phyloP scores from a whole-genome alignment of 2,329 filamentous ascomycete species.

The Fusarium fujikuroi region DNA sequence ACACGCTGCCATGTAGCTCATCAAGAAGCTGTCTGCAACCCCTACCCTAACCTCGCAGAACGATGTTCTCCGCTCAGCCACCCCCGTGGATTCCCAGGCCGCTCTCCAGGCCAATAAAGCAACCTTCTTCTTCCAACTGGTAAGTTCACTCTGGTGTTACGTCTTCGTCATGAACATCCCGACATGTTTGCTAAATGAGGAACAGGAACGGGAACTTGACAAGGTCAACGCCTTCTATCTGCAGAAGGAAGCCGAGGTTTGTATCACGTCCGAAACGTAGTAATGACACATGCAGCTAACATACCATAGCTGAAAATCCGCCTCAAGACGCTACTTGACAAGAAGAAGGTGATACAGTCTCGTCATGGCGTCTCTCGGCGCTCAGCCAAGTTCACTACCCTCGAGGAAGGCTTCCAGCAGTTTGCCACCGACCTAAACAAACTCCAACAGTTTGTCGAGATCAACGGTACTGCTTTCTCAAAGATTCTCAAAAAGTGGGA shows the following conservation, averaged over 20 bases:
- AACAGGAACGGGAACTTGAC: slow-evolving; percentile 93
- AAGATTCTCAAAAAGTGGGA: slow-evolving; percentile 99
- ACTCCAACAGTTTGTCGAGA: slow-evolving; percentile 97
- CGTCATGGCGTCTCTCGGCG: slow-evolving; percentile 83
- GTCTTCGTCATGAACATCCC: slow-evolving; percentile 43
- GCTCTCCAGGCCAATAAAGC: slow-evolving; percentile 96
- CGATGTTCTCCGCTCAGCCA: slow-evolving; percentile 62
- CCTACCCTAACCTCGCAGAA: slow-evolving; percentile 83
- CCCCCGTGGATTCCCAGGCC: slow-evolving; percentile 78
- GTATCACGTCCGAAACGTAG: slow-evolving; percentile 42
- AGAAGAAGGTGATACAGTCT: slow-evolving; percentile 91
- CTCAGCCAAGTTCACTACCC: slow-evolving; percentile 91
- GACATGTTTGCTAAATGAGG: slow-evolving; percentile 52
- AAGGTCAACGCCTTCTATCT: slow-evolving; percentile 99
- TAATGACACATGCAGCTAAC: slow-evolving; percentile 21
- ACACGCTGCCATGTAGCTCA: slow-evolving; percentile 72
- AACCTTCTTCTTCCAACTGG: slow-evolving; percentile 97
- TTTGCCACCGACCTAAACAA: slow-evolving; percentile 98
- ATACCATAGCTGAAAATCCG: slow-evolving; percentile 83
- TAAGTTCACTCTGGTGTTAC: slow-evolving; percentile 57
- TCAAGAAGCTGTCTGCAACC: slow-evolving; percentile 96
- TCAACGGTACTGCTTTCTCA: slow-evolving; percentile 97
- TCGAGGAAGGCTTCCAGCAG: slow-evolving; percentile 97
- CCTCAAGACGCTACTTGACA: slow-evolving; percentile 90
- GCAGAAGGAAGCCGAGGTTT: slow-evolving; percentile 96